Conservation (phyloP, 2,329 filamentous ascomycete genomes). For the Diaporthe helianthi region DNA sequence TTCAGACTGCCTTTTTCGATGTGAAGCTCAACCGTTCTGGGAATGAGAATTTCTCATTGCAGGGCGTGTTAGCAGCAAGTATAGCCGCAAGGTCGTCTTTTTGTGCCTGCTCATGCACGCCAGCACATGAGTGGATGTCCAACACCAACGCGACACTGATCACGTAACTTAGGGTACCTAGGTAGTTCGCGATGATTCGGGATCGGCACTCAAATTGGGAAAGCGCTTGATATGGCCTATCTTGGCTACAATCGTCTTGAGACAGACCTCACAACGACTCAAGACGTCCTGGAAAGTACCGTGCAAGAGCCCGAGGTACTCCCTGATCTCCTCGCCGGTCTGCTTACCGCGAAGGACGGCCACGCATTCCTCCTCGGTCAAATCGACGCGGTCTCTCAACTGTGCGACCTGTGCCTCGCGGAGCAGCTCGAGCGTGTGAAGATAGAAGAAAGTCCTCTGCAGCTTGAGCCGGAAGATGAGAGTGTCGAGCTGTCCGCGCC, state of each 20-base stretch:
- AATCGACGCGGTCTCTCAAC: neutral
- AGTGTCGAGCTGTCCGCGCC: no score
- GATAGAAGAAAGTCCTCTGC: no score
- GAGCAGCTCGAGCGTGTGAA: neutral
- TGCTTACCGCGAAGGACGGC: neutral
- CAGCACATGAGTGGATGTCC: neutral
- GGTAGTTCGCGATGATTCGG: neutral
- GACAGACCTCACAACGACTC: neutral
- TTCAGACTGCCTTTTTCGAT: neutral
- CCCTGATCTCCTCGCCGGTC: neutral
- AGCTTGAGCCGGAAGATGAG: no score
- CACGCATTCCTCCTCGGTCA: constrained; percentile 4
- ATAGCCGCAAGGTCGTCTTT: neutral
- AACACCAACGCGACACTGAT: neutral
- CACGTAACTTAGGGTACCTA: neutral
- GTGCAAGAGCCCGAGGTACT: neutral
- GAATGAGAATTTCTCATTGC: neutral
- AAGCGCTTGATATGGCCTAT: constrained; percentile 1
- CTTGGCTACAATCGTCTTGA: neutral
- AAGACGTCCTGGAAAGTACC: neutral
- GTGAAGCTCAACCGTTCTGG: neutral
- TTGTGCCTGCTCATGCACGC: neutral
- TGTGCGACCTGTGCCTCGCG: neutral
- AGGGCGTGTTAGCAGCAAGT: neutral
- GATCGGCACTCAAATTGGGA: neutral